A percentile compares a stretch with the other conserved stretches of the same genome.
phyloP scores from a whole-genome alignment of 495 filamentous ascomycete species.

The Cercophora scortea region DNA sequence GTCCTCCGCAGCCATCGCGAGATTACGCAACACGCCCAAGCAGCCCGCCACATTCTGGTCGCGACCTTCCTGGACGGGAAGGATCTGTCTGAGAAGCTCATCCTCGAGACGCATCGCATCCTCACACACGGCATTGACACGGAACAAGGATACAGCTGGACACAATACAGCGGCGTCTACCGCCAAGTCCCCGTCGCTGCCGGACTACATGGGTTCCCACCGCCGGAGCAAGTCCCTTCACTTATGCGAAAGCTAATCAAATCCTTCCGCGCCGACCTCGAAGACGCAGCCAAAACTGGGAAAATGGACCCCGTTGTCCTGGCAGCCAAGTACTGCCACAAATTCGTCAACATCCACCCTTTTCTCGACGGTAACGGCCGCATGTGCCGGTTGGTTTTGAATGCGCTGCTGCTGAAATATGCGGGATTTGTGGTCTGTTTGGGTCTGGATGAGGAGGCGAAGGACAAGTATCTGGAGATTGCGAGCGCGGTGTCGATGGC shows the following conservation, averaged over 20 bases:
- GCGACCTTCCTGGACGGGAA: conserved; percentile 10
- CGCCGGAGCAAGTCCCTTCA: conserved; percentile 9
- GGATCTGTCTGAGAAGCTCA: conserved; percentile 21
- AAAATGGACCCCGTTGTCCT: conserved; percentile 25
- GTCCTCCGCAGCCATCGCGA: conserved; percentile 4
- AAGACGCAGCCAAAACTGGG: neutral
- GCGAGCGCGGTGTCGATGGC: too few relatives aligned
- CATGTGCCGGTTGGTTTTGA: conserved; percentile 28
- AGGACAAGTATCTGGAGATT: conserved; percentile 11
- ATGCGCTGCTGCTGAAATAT: conserved; percentile 21
- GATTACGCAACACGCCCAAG: conserved; percentile 27
- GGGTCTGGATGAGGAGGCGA: conserved; percentile 17
- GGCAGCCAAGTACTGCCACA: conserved; percentile 22
- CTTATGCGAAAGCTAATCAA: conserved; percentile 19
- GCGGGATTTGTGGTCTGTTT: conserved; percentile 20
- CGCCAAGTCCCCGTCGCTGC: conserved; percentile 16
- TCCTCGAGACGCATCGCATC: conserved; percentile 26
- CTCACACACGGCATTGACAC: conserved; percentile 14
- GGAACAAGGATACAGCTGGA: neutral
- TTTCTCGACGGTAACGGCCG: conserved; percentile 34
- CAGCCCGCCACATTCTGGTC: conserved; percentile 17
- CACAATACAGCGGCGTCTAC: conserved; percentile 21
- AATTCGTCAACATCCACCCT: conserved; percentile 30
- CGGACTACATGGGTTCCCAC: conserved; percentile 15
- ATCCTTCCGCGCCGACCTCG: conserved; percentile 8